Conservation (phyloP, 1,139 yeast genomes). For the Lipomyces yarrowii region DNA sequence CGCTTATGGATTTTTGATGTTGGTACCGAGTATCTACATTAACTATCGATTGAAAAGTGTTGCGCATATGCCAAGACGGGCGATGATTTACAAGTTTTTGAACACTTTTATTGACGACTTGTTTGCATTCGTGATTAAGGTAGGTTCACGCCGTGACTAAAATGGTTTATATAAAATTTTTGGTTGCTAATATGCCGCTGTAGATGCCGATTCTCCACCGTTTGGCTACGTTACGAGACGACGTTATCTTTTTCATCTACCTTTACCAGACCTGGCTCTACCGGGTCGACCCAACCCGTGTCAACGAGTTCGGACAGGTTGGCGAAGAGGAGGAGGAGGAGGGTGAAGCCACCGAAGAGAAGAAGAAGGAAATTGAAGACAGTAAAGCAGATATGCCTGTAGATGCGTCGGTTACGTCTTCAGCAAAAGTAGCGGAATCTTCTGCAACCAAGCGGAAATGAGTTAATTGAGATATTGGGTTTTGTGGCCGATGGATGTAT, state of each 20-base stretch:
- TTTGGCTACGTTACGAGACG: constrained; percentile 48
- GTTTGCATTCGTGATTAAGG: constrained; percentile 47
- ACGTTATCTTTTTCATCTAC: constrained; percentile 46
- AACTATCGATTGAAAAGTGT: constrained; percentile 47
- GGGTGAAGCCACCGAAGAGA: constrained; percentile 7
- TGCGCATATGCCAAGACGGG: constrained; percentile 48
- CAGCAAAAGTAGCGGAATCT: constrained; percentile 5
- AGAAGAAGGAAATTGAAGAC: constrained; percentile 20
- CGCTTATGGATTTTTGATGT: constrained; percentile 48
- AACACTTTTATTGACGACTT: constrained; percentile 49
- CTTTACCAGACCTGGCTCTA: constrained; percentile 48
- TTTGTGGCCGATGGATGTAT: neutral
- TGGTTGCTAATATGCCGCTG: neutral
- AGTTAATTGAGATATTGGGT: neutral
- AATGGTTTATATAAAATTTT: too few species aligned
- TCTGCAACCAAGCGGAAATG: constrained; percentile 10
- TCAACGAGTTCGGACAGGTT: constrained; percentile 48
- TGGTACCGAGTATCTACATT: constrained; percentile 48
- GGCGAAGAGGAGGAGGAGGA: constrained; percentile 37
- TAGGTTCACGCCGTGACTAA: neutral
- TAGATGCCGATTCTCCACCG: constrained; percentile 47
- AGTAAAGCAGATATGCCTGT: neutral
- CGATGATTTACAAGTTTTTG: constrained; percentile 48
- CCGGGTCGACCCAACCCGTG: constrained; percentile 45
- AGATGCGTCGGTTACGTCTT: constrained; percentile 5